Evolutionary conservation across 352 stramenopile species (phyloP), one percentile per base, ranked within the genome.

Genomic region (Globisporangium lucens): DNA sequence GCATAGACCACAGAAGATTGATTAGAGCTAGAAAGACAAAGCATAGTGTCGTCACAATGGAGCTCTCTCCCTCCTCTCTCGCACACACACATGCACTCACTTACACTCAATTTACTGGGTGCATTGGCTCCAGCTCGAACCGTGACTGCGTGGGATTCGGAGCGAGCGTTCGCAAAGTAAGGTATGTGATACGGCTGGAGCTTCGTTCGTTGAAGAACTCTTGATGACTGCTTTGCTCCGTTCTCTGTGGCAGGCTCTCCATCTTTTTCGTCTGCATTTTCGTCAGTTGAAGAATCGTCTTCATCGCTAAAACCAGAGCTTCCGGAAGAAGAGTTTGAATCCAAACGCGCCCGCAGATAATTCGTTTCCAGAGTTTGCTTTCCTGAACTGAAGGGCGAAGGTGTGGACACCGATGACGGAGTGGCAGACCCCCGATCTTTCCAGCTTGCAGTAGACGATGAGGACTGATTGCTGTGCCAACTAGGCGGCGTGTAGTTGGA

Each of bases 401-500:
- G 74, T 6, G 65, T 68, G 3, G 66, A 75, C 3, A 66, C 12
- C 1, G 74, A 67, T 7, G 74, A 66, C 9, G 57, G 67, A 13
- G 75, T 68, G 0, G 63, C 58, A 12, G 52, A 65, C 0, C 59
- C 17, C 6, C 66, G 57, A 17, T 75, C 66, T 38, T 65, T 75
- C 43, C 46, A 67, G 30, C 41, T 60, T 38, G 22, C 55, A 41
- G 51, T 24, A 2, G 70, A 74, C 1, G 43, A 65, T 3, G 49
- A 33, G 8, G 60, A 33, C 29, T 58, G 56, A 36, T 58, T 69
- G 41, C 71, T 74, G 52, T 57, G 41, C 12, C 61, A 63, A 61
- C 69, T 73, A 17, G 75, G 73, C 3, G 76, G 79, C 1, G 80
- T 79, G 67, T 89, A 93, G 56, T 90, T 90, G 3, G 79, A 30